phyloP scores from a whole-genome alignment of 495 filamentous ascomycete species.

The Peziza echinospora region DNA sequence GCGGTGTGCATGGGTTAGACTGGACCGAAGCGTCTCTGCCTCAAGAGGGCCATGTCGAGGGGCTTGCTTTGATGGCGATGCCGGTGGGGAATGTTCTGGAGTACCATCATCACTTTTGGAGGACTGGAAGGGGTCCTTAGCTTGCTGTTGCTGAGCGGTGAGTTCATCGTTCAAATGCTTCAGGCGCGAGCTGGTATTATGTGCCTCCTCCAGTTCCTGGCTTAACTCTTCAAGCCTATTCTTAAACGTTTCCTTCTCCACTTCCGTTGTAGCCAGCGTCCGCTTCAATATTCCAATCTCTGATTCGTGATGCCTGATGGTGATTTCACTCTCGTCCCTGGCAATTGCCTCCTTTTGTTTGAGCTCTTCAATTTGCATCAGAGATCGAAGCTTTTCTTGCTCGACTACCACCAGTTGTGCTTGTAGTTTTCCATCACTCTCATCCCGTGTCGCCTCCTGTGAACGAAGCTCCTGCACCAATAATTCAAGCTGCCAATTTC shows the following conservation, averaged over 20 bases:
- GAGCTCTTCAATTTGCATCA: slow-evolving; percentile 74
- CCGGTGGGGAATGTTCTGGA: slow-evolving; percentile 74
- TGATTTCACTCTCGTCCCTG: slow-evolving; percentile 49
- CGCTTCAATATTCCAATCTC: slow-evolving; percentile 63
- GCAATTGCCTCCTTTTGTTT: slow-evolving; percentile 56
- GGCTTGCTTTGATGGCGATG: slow-evolving; percentile 73
- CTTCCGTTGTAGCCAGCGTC: slow-evolving; percentile 48
- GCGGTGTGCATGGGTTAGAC: slow-evolving; percentile 77
- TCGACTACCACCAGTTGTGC: slow-evolving; percentile 43
- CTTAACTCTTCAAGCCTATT: slow-evolving; percentile 77
- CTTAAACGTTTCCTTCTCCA: slow-evolving; percentile 50
- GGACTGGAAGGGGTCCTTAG: slow-evolving; percentile 32
- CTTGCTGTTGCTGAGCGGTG: slow-evolving; percentile 28
- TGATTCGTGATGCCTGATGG: slow-evolving; percentile 66
- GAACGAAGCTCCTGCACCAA: slow-evolving; percentile 62
- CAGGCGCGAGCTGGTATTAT: slow-evolving; percentile 27
- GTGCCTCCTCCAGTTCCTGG: slow-evolving; percentile 39
- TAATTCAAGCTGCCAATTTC: slow-evolving; percentile 91
- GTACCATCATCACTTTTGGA: slow-evolving; percentile 37
- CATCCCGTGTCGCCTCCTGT: slow-evolving; percentile 43
- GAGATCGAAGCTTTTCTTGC: slow-evolving; percentile 50
- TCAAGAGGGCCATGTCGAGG: slow-evolving; percentile 77
- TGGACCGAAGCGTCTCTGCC: slow-evolving; percentile 83
- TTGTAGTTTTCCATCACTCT: slow-evolving; percentile 59
- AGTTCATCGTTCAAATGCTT: slow-evolving; percentile 41